These are phyloP conservation scores for Cynara cardunculus DNA, from an alignment of 129 eudicot species.

Conservation along the genomic window DNA sequence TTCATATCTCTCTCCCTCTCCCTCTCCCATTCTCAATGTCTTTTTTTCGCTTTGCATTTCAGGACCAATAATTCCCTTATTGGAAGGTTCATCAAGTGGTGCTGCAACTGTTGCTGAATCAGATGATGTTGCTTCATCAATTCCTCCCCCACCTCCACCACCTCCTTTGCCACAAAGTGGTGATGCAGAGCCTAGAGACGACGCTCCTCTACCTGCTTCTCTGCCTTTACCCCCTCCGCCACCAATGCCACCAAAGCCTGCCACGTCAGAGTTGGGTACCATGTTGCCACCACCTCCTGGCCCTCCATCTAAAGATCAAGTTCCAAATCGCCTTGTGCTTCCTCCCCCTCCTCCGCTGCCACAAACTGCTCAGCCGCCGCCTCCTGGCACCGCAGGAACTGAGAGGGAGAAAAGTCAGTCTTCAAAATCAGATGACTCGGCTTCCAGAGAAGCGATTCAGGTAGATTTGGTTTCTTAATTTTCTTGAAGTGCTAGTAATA, in stretches of 20 bases:
- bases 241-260: slow-evolving; percentile 77
- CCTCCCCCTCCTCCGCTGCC: slow-evolving; percentile 72
- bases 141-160: slow-evolving; percentile 83
- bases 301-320: slow-evolving; percentile 61
- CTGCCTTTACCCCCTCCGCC: slow-evolving; percentile 92
- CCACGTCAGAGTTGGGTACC: slow-evolving; percentile 36
- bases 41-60: slow-evolving; percentile 22
- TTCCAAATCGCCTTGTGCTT: slow-evolving; percentile 40
- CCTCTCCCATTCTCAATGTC: not conserved
- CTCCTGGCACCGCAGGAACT: slow-evolving; percentile 57
- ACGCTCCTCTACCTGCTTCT: slow-evolving; percentile 49
- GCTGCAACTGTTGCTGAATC: slow-evolving; percentile 52
- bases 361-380: slow-evolving; percentile 51
- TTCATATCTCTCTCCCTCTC: not conserved
- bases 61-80: slow-evolving; percentile 75
- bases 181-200: slow-evolving; percentile 53
- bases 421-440: slow-evolving; percentile 42
- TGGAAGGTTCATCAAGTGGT: slow-evolving; percentile 76
- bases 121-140: slow-evolving; percentile 55
- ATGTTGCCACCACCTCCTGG: slow-evolving; percentile 56
- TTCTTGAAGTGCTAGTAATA: not conserved
- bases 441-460: slow-evolving; percentile 37
- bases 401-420: slow-evolving; percentile 48
- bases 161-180: slow-evolving; percentile 74
- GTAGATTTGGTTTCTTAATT: slow-evolving; percentile 23